Percentiles rank a stretch among this genome's conserved stretches.
Conservation (phyloP, 2,329 filamentous ascomycete species). For the Colletotrichum scovillei region DNA sequence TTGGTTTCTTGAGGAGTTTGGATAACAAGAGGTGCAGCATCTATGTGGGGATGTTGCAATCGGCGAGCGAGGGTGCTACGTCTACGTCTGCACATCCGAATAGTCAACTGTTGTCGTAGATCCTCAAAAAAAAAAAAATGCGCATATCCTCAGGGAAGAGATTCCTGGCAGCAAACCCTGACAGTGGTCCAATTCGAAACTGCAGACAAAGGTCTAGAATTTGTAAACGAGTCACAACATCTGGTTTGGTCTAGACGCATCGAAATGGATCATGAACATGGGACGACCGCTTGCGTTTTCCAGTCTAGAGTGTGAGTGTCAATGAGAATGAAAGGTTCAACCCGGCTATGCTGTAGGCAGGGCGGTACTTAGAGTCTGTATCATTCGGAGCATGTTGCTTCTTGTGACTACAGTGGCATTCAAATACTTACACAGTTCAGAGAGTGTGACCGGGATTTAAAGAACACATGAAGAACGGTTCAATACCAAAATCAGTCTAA, state of each 20-base stretch:
- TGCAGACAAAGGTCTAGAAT: neutral
- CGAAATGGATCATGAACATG: neutral
- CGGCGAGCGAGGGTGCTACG: neutral
- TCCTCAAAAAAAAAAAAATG: neutral
- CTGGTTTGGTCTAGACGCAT: neutral
- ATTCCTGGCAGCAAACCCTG: neutral
- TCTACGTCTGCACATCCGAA: too few relatives aligned
- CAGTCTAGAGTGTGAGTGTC: neutral
- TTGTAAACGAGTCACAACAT: neutral
- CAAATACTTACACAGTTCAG: neutral
- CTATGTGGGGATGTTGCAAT: neutral
- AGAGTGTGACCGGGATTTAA: neutral
- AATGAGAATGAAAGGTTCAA: neutral
- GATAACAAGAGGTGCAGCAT: neutral
- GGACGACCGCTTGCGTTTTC: neutral
- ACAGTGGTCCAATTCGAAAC: neutral
- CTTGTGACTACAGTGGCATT: neutral
- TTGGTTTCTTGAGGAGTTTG: neutral
- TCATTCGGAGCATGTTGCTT: neutral
- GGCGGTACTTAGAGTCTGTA: neutral
- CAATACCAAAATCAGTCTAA: neutral
- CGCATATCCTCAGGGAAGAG: neutral
- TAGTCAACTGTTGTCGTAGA: neutral
- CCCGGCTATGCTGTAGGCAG: neutral
- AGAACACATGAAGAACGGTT: neutral